phyloP scores from a whole-genome alignment of 2,329 filamentous ascomycete genomes.

The Clathrospora elynae region DNA sequence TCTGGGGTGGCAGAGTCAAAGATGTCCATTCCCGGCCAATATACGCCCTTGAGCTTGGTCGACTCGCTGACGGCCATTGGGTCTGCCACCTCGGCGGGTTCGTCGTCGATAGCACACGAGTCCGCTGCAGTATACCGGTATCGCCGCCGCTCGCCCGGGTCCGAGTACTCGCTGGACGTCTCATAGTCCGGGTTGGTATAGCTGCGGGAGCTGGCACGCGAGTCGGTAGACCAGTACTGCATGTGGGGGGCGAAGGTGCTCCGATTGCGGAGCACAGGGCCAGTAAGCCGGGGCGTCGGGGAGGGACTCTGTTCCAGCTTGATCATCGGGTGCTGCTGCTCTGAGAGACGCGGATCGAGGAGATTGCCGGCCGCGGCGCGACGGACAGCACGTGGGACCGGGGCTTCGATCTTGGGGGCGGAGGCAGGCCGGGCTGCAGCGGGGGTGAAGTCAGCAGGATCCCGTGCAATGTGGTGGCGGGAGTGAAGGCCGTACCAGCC shows the following conservation, averaged over 20 bases:
- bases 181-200: constrained; percentile 47
- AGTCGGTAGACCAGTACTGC: constrained; percentile 46
- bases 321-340: constrained; percentile 43
- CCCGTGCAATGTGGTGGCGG: constrained; percentile 1
- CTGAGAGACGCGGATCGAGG: constrained; percentile 47
- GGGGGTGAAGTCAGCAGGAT: constrained; percentile 26
- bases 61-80: constrained; percentile 44
- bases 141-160: constrained; percentile 34
- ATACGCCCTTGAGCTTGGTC: constrained; percentile 70
- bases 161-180: constrained; percentile 46
- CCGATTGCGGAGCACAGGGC: constrained; percentile 40
- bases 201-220: constrained; percentile 44
- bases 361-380: constrained; percentile 31
- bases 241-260: constrained; percentile 42
- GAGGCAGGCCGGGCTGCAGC: constrained; percentile 31
- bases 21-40: constrained; percentile 79
- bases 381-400: constrained; percentile 31
- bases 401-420: constrained; percentile 33
- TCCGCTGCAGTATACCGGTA: constrained; percentile 33
- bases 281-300: constrained; percentile 31
- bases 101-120: constrained; percentile 43
- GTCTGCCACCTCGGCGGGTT: constrained; percentile 29
- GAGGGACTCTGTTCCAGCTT: constrained; percentile 44
- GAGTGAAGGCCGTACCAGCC: constrained; percentile 32
- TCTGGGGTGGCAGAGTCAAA: constrained; percentile 78